Percentiles rank a stretch among this genome's conserved stretches.
These are phyloP conservation scores for Bipolaris bicolor DNA, from an alignment of 2,329 filamentous ascomycete species.

Conservation along the genomic window DNA sequence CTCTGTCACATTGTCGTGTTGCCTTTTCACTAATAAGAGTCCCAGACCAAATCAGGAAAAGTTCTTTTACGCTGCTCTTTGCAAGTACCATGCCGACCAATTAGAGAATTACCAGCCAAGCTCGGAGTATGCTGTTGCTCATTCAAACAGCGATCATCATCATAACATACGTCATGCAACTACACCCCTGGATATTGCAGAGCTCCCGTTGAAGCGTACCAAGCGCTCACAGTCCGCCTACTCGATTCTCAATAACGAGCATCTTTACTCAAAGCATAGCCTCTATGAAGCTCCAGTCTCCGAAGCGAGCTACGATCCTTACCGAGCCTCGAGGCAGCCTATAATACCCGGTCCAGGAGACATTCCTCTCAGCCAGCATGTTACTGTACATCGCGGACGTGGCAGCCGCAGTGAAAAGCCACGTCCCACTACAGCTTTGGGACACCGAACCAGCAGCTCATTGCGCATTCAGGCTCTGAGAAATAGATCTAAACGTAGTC, in stretches of 20 bases:
- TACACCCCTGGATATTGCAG: constrained; percentile 36
- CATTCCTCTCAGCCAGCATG: constrained; percentile 65
- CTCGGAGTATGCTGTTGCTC: constrained; percentile 66
- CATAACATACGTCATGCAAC: constrained; percentile 37
- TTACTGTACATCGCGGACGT: constrained; percentile 68
- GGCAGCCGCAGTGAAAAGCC: constrained; percentile 43
- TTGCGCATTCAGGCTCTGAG: constrained; percentile 51
- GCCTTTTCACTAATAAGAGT: constrained; percentile 4
- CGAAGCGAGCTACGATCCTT: constrained; percentile 80
- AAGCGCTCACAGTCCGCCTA: constrained; percentile 60
- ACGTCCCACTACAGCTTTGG: constrained; percentile 46
- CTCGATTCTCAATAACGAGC: constrained; percentile 63
- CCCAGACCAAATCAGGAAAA: constrained; percentile 84
- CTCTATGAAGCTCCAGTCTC: constrained; percentile 58
- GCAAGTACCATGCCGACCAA: constrained; percentile 81
- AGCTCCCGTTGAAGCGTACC: constrained; percentile 46
- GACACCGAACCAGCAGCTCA: constrained; percentile 51
- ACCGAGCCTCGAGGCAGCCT: constrained; percentile 69
- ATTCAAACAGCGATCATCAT: constrained; percentile 90
- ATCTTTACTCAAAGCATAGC: constrained; percentile 56
- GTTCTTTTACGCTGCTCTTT: constrained; percentile 85
- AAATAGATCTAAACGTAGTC: constrained; percentile 42
- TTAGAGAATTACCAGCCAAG: constrained; percentile 83
- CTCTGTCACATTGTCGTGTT: no score
- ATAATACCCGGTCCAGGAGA: constrained; percentile 53